Percentiles rank a stretch among this genome's conserved stretches.
These are phyloP conservation scores for Melastoma malabathricum DNA, from an alignment of 345 rosid genomes.

Conservation along the genomic window DNA sequence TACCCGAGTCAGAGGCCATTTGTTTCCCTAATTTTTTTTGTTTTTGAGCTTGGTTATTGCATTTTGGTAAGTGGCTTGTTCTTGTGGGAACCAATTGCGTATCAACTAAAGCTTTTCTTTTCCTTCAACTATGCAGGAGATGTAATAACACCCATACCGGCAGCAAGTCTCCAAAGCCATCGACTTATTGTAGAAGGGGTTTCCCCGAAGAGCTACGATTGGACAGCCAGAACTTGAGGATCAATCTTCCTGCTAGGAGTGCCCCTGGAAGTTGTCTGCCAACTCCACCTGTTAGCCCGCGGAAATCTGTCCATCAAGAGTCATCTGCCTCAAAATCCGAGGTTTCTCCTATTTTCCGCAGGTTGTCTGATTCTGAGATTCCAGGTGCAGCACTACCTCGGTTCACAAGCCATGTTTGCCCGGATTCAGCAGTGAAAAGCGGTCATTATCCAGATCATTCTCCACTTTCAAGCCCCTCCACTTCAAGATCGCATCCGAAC, in stretches of 20 bases:
- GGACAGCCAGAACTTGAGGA: constrained; percentile 19
- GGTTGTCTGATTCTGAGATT: constrained; percentile 13
- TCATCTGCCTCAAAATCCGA: constrained; percentile 8
- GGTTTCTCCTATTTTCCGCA: constrained; percentile 2
- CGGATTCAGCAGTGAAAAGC: constrained; percentile 12
- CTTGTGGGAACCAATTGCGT: too few species aligned
- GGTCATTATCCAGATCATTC: constrained; percentile 19
- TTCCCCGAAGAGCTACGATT: constrained; percentile 15
- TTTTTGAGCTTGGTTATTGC: too few species aligned
- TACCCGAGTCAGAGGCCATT: too few species aligned
- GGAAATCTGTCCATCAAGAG: constrained; percentile 14
- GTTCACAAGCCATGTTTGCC: constrained; percentile 5
- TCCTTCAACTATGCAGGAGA: constrained; percentile 6
- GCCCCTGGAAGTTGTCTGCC: constrained; percentile 43
- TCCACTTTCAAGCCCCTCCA: constrained; percentile 22
- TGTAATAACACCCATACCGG: constrained; percentile 10
- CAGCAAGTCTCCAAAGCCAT: constrained; percentile 6
- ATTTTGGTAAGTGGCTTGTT: too few species aligned
- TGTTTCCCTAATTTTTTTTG: too few species aligned
- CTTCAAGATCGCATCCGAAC: constrained; percentile 9
- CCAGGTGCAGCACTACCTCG: constrained; percentile 7
- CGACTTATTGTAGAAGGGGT: constrained; percentile 16
- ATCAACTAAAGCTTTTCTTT: too few species aligned
- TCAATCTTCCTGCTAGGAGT: constrained; percentile 26
- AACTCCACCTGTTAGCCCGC: constrained; percentile 37